Percentiles rank a stretch among this genome's conserved stretches.
These are phyloP conservation scores for Vitis hybrid DNA, from an alignment of 177 flowering plant species.

Conservation along the genomic window DNA sequence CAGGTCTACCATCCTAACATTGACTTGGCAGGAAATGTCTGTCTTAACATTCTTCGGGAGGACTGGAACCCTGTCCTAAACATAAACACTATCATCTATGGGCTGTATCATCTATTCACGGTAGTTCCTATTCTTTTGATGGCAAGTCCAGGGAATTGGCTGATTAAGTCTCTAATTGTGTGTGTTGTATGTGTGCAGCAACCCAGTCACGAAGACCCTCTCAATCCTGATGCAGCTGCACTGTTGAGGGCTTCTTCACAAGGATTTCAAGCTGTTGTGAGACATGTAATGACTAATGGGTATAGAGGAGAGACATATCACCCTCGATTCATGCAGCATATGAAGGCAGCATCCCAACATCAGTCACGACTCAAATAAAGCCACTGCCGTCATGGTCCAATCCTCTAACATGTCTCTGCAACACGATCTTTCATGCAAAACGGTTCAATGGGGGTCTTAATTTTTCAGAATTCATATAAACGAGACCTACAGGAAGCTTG, in stretches of 20 bases:
- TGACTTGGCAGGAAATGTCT: slow-evolving; percentile 57
- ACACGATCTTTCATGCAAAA: no score
- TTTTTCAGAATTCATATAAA: no score
- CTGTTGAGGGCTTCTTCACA: slow-evolving; percentile 24
- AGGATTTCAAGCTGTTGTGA: slow-evolving; percentile 8
- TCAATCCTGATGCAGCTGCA: slow-evolving; percentile 29
- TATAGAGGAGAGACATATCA: slow-evolving; percentile 22
- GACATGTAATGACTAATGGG: slow-evolving; percentile 17
- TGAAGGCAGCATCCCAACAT: no score
- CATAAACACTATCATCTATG: slow-evolving; percentile 49
- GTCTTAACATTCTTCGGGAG: slow-evolving; percentile 60
- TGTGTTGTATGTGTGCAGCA: slow-evolving; percentile 14
- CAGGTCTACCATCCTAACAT: slow-evolving; percentile 63
- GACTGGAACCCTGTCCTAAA: slow-evolving; percentile 64
- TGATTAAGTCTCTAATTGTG: background rate
- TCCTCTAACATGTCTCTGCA: no score
- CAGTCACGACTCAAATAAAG: no score
- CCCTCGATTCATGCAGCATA: slow-evolving; percentile 11
- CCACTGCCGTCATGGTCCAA: no score
- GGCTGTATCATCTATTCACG: slow-evolving; percentile 52
- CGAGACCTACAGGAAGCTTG: no score
- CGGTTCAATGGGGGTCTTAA: no score
- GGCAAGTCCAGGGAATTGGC: background rate
- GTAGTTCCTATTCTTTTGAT: slow-evolving; percentile 18
- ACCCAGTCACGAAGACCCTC: slow-evolving; percentile 29